Base-by-base conservation (phyloP, 2,329 filamentous ascomycete species). In the Pseudopyricularia cyperi region DNA sequence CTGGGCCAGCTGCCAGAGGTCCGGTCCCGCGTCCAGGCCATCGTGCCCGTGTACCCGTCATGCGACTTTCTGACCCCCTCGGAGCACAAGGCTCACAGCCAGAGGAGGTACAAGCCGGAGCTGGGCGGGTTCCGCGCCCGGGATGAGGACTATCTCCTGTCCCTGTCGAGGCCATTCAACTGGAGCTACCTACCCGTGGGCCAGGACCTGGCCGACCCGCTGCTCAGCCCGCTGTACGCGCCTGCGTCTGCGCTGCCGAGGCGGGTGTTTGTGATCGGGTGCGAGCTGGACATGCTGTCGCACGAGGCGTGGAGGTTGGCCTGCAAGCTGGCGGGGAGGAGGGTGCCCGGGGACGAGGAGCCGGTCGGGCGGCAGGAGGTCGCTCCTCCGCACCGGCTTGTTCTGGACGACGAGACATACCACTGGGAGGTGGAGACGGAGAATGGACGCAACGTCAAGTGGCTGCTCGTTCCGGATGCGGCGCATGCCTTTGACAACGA, bases 241-340 rank as follows among this genome's bases (percentile, higher is more conserved):
- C 42, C 55, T 7, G 58, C 62, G 17, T 60, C 65, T 14, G 49
- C 56, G n/a, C 58, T 75, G 26, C 72, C 71, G 7, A 58, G 55
- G 22, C 60, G 66, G 35, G 61, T 75, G 4, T 74, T 70, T 54
- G 57, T 74, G 50, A 57, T 74, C 6, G 68, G 60, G 0, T 64
- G 64, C 7, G 69, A 75, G 61, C 63, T 70, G 53, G 73, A 75
- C 57, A 64, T 71, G 57, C 56, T 73, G 15, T 65, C 65, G 2
- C 61, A 65, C 22, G 73, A 74, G 58, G 64, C 55, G 8, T 69
- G 65, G 65, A 55, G 63, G 37, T 57, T 70, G 58, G 65, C 65
- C 26, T 65, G 59, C 52, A 60, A 57, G 50, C 52, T 69, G 8
- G 63, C 63, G 2, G 64, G 63, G 3, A 56, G 59, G 37, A 52